phyloP scores from a whole-genome alignment of 306 rosid species.

The Malus sylvestris region DNA sequence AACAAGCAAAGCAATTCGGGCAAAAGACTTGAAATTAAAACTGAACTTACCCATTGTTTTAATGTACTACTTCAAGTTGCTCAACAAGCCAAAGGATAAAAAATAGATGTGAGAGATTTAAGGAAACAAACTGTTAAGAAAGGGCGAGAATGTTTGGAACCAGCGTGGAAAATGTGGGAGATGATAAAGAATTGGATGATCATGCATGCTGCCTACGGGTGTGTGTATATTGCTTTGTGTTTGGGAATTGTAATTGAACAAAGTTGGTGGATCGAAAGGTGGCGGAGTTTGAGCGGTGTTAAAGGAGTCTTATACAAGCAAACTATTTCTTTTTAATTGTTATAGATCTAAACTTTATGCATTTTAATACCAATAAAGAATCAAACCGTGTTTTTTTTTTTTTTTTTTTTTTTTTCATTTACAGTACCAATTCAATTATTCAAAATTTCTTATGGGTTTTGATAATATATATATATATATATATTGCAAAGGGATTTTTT shows the following conservation, averaged over 20 bases:
- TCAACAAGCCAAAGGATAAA: neutral
- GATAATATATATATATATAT: too few relatives aligned
- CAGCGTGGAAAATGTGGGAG: neutral
- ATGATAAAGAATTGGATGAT: neutral
- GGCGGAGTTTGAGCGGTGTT: neutral
- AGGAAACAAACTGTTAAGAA: too few relatives aligned
- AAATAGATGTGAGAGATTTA: neutral
- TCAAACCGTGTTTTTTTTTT: too few relatives aligned
- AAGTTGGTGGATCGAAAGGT: neutral
- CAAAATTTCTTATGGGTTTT: too few relatives aligned
- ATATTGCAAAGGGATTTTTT: too few relatives aligned
- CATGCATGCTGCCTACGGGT: neutral
- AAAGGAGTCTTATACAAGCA: too few relatives aligned
- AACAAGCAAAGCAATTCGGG: constrained; percentile 34
- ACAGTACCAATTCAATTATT: too few relatives aligned
- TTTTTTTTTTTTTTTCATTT: too few relatives aligned
- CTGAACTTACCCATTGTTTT: neutral
- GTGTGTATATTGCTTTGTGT: neutral
- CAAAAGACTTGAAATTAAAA: constrained; percentile 2
- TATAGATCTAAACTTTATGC: too few relatives aligned
- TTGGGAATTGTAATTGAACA: neutral
- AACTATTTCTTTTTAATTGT: too few relatives aligned
- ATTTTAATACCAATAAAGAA: too few relatives aligned
- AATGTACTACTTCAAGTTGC: neutral
- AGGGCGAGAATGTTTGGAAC: neutral